Percentiles rank a stretch among this genome's conserved stretches.
Evolutionary conservation across 108 stramenopile genomes (phyloP).

Genomic region (Aureococcus anophagefferens): DNA sequence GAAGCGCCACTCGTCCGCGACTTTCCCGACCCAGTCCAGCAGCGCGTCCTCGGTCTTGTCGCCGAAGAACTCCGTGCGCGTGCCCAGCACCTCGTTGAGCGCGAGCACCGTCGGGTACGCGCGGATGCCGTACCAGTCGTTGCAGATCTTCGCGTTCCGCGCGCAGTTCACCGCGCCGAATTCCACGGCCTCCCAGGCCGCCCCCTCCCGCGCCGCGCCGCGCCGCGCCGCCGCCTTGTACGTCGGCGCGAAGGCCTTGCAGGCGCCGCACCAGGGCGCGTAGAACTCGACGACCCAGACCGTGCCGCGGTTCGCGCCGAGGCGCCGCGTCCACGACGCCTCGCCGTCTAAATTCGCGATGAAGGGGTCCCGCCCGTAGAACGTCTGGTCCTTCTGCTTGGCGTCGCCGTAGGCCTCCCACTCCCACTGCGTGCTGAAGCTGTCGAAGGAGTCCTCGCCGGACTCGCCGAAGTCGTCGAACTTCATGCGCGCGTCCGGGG

Average conservation of each 20-base stretch:
- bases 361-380: background rate
- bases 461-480: slow-evolving; percentile 9
- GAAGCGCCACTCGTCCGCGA: slow-evolving; percentile 11
- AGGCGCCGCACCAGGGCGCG: slow-evolving; percentile 19
- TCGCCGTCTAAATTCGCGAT: slow-evolving; percentile 8
- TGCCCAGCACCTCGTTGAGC: slow-evolving; percentile 1
- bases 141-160: background rate
- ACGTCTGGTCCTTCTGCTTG: background rate
- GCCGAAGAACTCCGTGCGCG: background rate
- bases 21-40: background rate
- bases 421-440: slow-evolving; percentile 4
- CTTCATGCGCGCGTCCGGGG: background rate
- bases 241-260: slow-evolving; percentile 2
- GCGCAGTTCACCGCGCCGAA: slow-evolving; percentile 12
- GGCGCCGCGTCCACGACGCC: background rate
- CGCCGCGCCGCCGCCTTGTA: slow-evolving; percentile 6
- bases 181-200: background rate
- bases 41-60: background rate
- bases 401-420: background rate
- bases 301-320: background rate
- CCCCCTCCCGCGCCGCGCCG: background rate
- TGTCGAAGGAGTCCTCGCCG: background rate
- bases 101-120: slow-evolving; percentile 1
- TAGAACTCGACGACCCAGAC: slow-evolving; percentile 22
- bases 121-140: slow-evolving; percentile 4